phyloP scores from a whole-genome alignment of 768 basidiomycete genomes.

The Mycena latifolia region DNA sequence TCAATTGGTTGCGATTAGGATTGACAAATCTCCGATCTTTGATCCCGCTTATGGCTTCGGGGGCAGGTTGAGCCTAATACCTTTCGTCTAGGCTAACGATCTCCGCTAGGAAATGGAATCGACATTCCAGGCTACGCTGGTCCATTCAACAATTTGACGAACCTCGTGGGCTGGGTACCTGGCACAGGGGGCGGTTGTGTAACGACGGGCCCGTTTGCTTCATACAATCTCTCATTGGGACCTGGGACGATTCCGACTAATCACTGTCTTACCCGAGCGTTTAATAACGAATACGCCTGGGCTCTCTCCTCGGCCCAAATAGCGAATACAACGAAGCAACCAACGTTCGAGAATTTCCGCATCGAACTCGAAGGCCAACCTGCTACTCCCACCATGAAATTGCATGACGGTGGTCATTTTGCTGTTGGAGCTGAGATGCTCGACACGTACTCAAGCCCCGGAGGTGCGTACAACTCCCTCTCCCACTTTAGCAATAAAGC shows the following conservation, averaged over 20 bases:
- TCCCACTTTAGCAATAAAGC: neutral
- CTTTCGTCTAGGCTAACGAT: neutral
- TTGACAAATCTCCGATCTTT: slow-evolving; percentile 34
- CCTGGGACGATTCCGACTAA: slow-evolving; percentile 47
- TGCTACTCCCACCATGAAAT: slow-evolving; percentile 38
- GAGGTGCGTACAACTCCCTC: slow-evolving; percentile 16
- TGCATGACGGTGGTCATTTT: slow-evolving; percentile 52
- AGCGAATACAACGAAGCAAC: slow-evolving; percentile 40
- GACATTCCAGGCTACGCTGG: slow-evolving; percentile 39
- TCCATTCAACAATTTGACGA: slow-evolving; percentile 24
- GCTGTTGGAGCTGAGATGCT: slow-evolving; percentile 48
- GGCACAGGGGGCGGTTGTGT: slow-evolving; percentile 40
- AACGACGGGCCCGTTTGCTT: slow-evolving; percentile 48
- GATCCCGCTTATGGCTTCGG: slow-evolving; percentile 36
- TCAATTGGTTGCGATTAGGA: slow-evolving; percentile 11
- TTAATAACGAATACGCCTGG: slow-evolving; percentile 37
- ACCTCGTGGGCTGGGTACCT: slow-evolving; percentile 18
- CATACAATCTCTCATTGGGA: slow-evolving; percentile 48
- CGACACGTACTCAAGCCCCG: slow-evolving; percentile 36
- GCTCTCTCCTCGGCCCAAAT: slow-evolving; percentile 40
- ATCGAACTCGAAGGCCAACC: slow-evolving; percentile 50
- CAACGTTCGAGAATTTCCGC: slow-evolving; percentile 49
- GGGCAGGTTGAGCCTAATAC: slow-evolving; percentile 1
- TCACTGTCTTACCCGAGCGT: slow-evolving; percentile 48
- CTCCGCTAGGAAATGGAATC: slow-evolving; percentile 49